Evolutionary conservation across 352 stramenopile genomes (phyloP).

Genomic region (Globisporangium parvum): DNA sequence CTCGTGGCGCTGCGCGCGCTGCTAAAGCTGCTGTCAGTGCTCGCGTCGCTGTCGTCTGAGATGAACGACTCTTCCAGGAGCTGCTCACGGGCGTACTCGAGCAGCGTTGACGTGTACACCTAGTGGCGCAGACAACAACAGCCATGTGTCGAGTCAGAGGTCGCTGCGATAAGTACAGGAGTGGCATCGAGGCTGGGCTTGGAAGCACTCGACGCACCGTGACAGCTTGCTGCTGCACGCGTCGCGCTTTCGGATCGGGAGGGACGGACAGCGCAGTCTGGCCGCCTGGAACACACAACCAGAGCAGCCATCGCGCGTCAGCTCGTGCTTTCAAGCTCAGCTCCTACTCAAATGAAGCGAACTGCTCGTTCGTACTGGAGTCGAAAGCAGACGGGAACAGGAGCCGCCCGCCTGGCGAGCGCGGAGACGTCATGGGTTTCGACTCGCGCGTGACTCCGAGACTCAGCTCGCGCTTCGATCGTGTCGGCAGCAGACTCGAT

Average conservation of each 20-base stretch:
- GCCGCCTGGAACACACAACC: slow-evolving; percentile 10
- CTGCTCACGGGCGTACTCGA: slow-evolving; percentile 26
- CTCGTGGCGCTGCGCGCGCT: not conserved
- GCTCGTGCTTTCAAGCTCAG: not conserved
- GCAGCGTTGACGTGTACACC: slow-evolving; percentile 26
- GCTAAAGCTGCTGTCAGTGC: slow-evolving; percentile 4
- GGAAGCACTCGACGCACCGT: slow-evolving; percentile 3
- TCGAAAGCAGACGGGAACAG: slow-evolving; percentile 24
- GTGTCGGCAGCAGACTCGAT: slow-evolving; percentile 7
- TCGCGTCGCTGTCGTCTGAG: slow-evolving; percentile 4
- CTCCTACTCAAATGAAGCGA: not conserved
- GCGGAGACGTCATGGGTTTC: slow-evolving; percentile 7
- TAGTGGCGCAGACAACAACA: slow-evolving; percentile 1
- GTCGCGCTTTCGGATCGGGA: slow-evolving; percentile 19
- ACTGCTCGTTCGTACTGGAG: slow-evolving; percentile 18
- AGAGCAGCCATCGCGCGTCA: not conserved
- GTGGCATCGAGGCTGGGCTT: too few relatives aligned
- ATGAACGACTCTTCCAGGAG: slow-evolving; percentile 20
- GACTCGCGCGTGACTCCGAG: slow-evolving; percentile 7
- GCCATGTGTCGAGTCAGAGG: too few relatives aligned
- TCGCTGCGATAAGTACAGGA: too few relatives aligned
- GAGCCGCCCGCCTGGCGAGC: slow-evolving; percentile 14
- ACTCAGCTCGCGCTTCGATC: slow-evolving; percentile 8
- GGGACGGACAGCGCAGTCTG: slow-evolving; percentile 23
- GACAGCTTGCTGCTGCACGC: slow-evolving; percentile 15